Evolutionary conservation across 2,329 filamentous ascomycete genomes (phyloP), one percentile per base, ranked within the genome.

Genomic region (Simplicillium sp.): DNA sequence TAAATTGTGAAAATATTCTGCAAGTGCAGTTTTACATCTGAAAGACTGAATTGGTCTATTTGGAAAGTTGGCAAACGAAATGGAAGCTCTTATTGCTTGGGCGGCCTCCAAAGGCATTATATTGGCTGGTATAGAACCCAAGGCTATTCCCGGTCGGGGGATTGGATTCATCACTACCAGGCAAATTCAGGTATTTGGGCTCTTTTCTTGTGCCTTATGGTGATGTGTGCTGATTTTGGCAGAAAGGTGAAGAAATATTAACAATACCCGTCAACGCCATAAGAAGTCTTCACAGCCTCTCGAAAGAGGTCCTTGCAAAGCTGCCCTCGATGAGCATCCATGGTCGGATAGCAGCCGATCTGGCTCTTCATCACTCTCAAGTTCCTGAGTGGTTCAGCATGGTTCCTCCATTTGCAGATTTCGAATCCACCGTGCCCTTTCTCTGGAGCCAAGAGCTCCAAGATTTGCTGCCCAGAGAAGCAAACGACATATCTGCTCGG

Each of bases 291-390:
- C 68, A 80, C 25, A 73, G 73, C 0, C 66, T 84, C 11, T 73
- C 78, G 7, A 62, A 67, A 29, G 46, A 60, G 1, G 72, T 88
- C 38, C 61, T 68, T 18, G 55, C 63, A 14, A 67, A 65, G 29
- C 67, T 84, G 3, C 60, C 65, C 9, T 66, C 68, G 42, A 71
- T 75, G 34, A 74, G 78, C 1, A 71, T 85, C 11, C 87, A 94
- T 46, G 82, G 80, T 7, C 71, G 87, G 15, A 65, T 94, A 2
- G 84, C 87, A 9, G 74, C 82, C 1, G 77, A 82, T 46, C 64
- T 89, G 11, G 71, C 76, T 5, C 65, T 49, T 36, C 41, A 46
- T 3, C 45, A 43, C 13, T 25, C 39, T 5, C 12, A 28, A 13
- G 38, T 43, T 8, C 41, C 14, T 3, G 37, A 38, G 17, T 44